phyloP scores from a whole-genome alignment of 345 rosid genomes.

The Cardamine resedifolia region DNA sequence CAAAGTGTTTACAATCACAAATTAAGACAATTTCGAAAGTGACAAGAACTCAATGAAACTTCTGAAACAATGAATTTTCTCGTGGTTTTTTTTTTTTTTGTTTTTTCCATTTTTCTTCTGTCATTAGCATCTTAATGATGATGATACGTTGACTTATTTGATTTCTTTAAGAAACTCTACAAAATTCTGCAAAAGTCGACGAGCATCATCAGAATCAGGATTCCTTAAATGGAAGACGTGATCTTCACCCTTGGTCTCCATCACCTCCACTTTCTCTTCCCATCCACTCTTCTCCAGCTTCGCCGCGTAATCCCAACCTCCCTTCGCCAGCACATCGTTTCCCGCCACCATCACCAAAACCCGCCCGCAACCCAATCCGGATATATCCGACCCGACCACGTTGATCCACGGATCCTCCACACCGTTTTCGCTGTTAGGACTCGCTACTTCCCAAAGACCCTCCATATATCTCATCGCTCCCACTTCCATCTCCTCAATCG shows the following conservation, averaged over 20 bases:
- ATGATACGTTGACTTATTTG: too few relatives aligned
- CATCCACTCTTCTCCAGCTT: conserved; percentile 45
- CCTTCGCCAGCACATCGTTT: conserved; percentile 35
- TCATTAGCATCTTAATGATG: too few relatives aligned
- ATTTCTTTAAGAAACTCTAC: conserved; percentile 29
- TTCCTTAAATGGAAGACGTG: conserved; percentile 44
- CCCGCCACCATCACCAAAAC: conserved; percentile 45
- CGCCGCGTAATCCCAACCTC: conserved; percentile 40
- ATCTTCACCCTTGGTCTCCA: conserved; percentile 38
- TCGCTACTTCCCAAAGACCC: conserved; percentile 33
- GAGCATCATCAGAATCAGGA: conserved; percentile 31
- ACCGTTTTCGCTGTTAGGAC: conserved; percentile 38
- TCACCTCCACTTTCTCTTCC: conserved; percentile 40
- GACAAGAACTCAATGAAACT: too few relatives aligned
- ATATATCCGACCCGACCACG: conserved; percentile 35
- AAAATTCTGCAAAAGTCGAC: conserved; percentile 14
- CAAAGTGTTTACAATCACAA: too few relatives aligned
- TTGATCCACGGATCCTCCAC: conserved; percentile 49
- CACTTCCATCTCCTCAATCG: conserved; percentile 29
- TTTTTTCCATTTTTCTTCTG: too few relatives aligned
- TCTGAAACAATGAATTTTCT: too few relatives aligned
- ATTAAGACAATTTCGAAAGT: too few relatives aligned
- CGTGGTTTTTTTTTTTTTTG: too few relatives aligned
- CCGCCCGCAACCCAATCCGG: conserved; percentile 35
- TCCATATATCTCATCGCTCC: conserved; percentile 31